Evolutionary conservation across 2,329 filamentous ascomycete species (phyloP), one percentile per base, ranked within the genome.

Genomic region (Botrytis cinerea): DNA sequence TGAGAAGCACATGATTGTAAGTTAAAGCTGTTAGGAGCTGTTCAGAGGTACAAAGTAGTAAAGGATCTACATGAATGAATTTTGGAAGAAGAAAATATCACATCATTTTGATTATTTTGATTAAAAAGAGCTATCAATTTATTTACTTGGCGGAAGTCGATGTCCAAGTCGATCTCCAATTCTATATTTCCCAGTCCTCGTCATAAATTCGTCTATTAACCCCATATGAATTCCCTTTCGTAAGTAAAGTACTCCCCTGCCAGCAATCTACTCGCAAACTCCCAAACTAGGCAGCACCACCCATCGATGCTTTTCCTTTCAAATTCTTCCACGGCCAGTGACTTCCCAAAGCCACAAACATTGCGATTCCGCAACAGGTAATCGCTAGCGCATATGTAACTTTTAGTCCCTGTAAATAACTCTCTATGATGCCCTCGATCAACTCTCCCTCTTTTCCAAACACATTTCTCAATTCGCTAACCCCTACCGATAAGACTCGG

Each of bases 371-470:
- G 2, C 82, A 84, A 45, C 84, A 86, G 7, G 90, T 79, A 32
- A 86, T 84, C 22, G 85, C 85, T 75, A 91, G 84, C 16, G 89
- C 91, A 57, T 90, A 87, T 7, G 86, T 84, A 12, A 91, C 89
- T 78, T 91, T 89, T 77, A 91, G 87, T 0, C 88, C 88, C 71
- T 87, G 82, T 77, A 87, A 92, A 82, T 93, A 93, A 0, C 88
- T 89, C 0, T 81, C 76, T 40, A 92, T 83, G 59, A 93, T 89
- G 0, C 84, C 83, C 0, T 82, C 78, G 3, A 91, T 82, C 73
- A 84, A 84, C n/a, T 86, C 79, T 0, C 78, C 73, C 0, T 84
- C 78, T 28, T 72, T 68, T 6, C 70, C 70, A 75, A 92, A 88
- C 2, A 81, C 82, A 8, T 79, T 74, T 76, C 88, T 86, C 54